Evolutionary conservation across 163 green algal genomes (phyloP), one percentile per base, ranked within the genome.

Genomic region (Coccomyxa subellipsoidea): DNA sequence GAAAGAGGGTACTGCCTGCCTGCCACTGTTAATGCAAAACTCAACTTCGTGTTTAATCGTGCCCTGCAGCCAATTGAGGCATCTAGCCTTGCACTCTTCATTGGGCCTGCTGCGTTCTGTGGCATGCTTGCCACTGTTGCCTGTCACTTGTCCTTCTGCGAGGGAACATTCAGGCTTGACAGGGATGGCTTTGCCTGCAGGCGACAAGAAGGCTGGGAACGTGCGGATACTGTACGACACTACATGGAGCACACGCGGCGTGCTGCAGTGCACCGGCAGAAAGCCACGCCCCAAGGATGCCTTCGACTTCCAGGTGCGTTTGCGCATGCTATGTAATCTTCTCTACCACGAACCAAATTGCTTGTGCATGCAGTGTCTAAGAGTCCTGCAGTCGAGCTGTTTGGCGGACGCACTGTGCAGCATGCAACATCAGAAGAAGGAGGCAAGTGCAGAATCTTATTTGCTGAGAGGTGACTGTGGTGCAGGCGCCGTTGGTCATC

Each of bases 181-280:
- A 59, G 3, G 47, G 15, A 59, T 59, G 3, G 1, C 5, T 7
- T 5, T 82, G 69, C 84, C 77, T 34, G 54, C 84, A 91, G 95
- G 95, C 34, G 91, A 96, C 85, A 92, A 93, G 72, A 92, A 90
- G 70, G 38, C 36, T 7, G 95, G 95, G 36, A 80, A 77, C 38
- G 92, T 91, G 37, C 89, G 89, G 29, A 88, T 94, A 27, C 87
- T 98, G 80, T 99, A 98, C 83, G 90, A 96, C 84, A 87, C 95
- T 2, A 84, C 84, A 6, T 82, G 90, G 31, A 95, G 89, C 70
- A 83, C 93, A 82, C 85, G 88, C 0, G 96, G 96, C 12, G 95
- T 93, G 21, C 80, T 99, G 79, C n/a, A 91, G 70, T 91, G 89
- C 32, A 90, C 93, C 0, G 88, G 81, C 0, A 92, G 94, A 27